Conservation (phyloP, 2,329 filamentous ascomycete species). For the Neofusicoccum umdonicola region DNA sequence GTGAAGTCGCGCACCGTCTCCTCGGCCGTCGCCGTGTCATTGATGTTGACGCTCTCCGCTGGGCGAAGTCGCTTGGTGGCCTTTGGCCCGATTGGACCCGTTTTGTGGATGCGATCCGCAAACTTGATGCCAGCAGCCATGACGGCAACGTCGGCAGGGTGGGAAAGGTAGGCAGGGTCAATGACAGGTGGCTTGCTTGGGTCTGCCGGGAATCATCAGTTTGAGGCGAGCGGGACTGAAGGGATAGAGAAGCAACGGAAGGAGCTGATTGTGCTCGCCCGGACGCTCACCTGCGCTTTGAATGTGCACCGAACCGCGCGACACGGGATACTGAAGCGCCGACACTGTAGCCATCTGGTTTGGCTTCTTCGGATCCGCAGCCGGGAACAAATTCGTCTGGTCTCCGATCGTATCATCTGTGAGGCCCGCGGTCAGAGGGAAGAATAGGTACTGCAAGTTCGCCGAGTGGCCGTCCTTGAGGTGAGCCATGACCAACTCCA, state of each 20-base stretch:
- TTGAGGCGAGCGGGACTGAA: neutral
- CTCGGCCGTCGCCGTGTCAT: slow-evolving; percentile 19
- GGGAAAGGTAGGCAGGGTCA: slow-evolving; percentile 41
- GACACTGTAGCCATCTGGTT: neutral
- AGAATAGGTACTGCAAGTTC: slow-evolving; percentile 6
- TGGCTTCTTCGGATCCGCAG: neutral
- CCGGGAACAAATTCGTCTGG: neutral
- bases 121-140: slow-evolving; percentile 35
- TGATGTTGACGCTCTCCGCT: slow-evolving; percentile 8
- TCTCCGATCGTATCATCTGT: neutral
- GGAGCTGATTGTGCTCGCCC: too few relatives aligned
- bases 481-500: slow-evolving; percentile 16
- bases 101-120: slow-evolving; percentile 30
- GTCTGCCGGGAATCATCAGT: slow-evolving; percentile 20
- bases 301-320: neutral
- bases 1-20: neutral
- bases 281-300: neutral
- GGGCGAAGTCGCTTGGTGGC: neutral
- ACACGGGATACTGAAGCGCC: slow-evolving; percentile 1
- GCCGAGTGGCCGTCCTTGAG: slow-evolving; percentile 5
- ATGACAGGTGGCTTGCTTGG: slow-evolving; percentile 33
- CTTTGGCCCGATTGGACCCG: neutral
- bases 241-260: neutral
- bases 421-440: neutral
- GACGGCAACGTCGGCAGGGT: slow-evolving; percentile 44